Evolutionary conservation across 805 yeast genomes (phyloP), one percentile per base, ranked within the genome.

Genomic region (Pichia pseudocactophila): DNA sequence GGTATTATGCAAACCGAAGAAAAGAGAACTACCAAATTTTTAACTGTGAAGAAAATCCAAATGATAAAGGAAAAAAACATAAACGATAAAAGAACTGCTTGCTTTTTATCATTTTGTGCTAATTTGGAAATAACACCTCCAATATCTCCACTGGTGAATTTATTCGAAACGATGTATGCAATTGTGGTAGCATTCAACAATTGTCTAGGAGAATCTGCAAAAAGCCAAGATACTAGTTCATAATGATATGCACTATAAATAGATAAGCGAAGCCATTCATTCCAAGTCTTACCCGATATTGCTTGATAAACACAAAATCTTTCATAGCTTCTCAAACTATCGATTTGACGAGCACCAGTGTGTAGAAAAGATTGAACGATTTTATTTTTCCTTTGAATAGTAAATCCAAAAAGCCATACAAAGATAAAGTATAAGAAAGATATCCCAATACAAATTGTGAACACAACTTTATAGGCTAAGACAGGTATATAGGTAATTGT

Each of bases 171-270:
- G 1, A 77, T 65, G 31, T 73, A 76, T 42, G 76, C 76, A 49
- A 65, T 67, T 9, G 96, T 85, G 50, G 83, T 65, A 22, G 88
- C 82, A 56, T 87, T 87, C 48, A 87, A 74, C 1, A 84, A 80
- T 61, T 87, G 96, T 61, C 96, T 76, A 19, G 96, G 96, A 15
- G 88, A 71, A 51, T 87, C 95, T 0, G 95, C 88, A 36, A 84
- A 64, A 9, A 86, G 52, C 50, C 86, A 70, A 36, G 66, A 68
- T 36, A 75, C 64, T 12, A 82, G 52, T 50, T 76, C 81, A 41
- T 75, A 74, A 51, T 82, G 80, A 41, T 82, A 64, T 38, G 83
- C 78, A 48, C 74, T 74, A 59, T 76, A 84, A 3, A 79, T 70
- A 49, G 73, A 73, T 47, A 86, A 75, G 9, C 86, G 74, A 39